Base-by-base conservation (phyloP, 2,329 filamentous ascomycete species). In the Alternaria rosae region DNA sequence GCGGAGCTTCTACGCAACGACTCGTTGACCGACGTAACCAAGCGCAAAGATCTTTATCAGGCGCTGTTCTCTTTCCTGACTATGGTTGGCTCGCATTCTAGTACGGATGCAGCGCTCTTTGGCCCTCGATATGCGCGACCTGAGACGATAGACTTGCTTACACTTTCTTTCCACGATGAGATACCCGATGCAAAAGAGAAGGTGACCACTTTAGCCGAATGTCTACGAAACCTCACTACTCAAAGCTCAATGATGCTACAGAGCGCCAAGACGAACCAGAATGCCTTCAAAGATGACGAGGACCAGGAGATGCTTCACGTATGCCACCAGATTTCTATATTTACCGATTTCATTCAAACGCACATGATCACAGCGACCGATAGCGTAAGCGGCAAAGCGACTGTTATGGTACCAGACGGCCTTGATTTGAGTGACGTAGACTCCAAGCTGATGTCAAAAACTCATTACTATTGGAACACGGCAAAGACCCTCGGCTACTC, bases 1-100 rank as follows among this genome's bases (percentile, higher is more conserved):
- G 77, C 77, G 2, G 76, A 82, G 21, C 68, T 83, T 3, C 64
- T 83, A 9, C 71, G 79, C 11, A 81, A 82, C 63, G 81, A 82
- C 57, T 79, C 79, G 8, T 59, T 83, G 11, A 75, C 78, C 21
- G 78, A 83, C 54, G 68, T 78, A 10, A 70, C 70, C 0, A 73
- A 70, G 50, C 74, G 79, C 25, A 63, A 62, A 28, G 54, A 58
- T 1, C 62, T 85, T 1, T 84, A 85, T 62, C 65, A 70, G 7
- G 72, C 71, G 3, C 65, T 83, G 4, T 63, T 85, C 8, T 69
- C 73, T 21, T 82, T 86, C 58, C 54, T 85, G 3, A 58, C 72
- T 3, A 64, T 69, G 1, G 58, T 85, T 11, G 70, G 70, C 3
- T 64, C 48, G 6, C 78, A 70, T 2, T 63, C 64, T 8, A 80